Base-by-base conservation (phyloP, 2,329 filamentous ascomycete genomes). In the Aspergillus floridensis region DNA sequence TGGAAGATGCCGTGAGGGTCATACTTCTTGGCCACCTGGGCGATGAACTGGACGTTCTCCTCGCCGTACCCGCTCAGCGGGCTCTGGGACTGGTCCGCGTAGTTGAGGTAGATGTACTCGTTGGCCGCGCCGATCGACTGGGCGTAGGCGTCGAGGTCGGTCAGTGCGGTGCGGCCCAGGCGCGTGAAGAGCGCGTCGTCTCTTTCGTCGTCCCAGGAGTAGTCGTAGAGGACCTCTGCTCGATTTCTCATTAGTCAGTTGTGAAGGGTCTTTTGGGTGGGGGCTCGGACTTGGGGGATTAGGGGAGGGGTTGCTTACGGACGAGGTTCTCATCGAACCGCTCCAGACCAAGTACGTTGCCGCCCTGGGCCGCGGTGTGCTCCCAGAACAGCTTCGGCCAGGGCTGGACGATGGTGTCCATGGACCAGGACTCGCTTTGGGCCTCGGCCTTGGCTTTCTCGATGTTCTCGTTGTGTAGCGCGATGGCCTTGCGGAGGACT, bases 21-120 rank as follows among this genome's bases (percentile, higher is more conserved):
- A 51, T 73, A 73, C 54, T 61, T 58, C 46, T 56, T 54, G 2
- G 66, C 63, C 48, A 70, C 68, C 7, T 57, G 26, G 2, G 48
- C 41, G 26, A 73, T 63, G 29, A 66, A 73, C 4, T 65, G 67
- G 46, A 78, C 60, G 19, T 78, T 82, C 1, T 71, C 67, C 1
- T 65, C 32, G 0, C 80, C 79, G 53, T 82, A 83, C 11, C 73
- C 66, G 0, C 63, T 26, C 22, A 81, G 69, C 0, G 79, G 75
- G 26, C 78, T 65, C 68, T 84, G 79, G 26, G 70, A 70, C 38
- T 68, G 65, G 8, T 74, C 72, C 1, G 79, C 79, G 56, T 83
- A 82, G 64, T 82, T 82, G 51, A 79, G 72, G 63, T 81, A 81
- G 32, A 82, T 58, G 41, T 63, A 59, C 35, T 72, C 80, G 0